A percentile compares a stretch with the other conserved stretches of the same genome.
Conservation (phyloP, 106 monocot species). For the Phalaenopsis aphrodite region DNA sequence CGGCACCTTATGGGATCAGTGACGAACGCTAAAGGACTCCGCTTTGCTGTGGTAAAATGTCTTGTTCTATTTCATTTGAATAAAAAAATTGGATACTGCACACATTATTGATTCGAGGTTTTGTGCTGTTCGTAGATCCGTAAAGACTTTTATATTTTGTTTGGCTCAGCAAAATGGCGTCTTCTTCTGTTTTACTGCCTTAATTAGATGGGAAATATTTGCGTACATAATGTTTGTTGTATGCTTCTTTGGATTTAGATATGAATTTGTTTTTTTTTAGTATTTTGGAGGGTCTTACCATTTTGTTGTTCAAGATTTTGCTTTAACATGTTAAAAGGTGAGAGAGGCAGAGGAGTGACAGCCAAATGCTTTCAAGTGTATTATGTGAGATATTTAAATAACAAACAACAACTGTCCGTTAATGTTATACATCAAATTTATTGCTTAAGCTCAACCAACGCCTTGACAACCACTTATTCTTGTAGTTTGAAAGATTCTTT, state of each 20-base stretch:
- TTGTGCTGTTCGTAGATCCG: background rate
- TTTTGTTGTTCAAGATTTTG: background rate
- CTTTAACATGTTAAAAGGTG: background rate
- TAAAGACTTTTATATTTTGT: background rate
- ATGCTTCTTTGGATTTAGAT: background rate
- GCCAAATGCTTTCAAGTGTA: background rate
- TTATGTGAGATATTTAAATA: background rate
- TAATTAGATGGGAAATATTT: background rate
- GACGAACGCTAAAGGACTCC: slow-evolving; percentile 16
- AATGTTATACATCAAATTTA: background rate
- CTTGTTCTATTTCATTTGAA: background rate
- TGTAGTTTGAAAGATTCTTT: background rate
- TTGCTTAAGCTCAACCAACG: background rate
- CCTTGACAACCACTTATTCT: background rate
- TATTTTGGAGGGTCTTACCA: background rate
- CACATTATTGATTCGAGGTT: background rate
- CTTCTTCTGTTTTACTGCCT: background rate
- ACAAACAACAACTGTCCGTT: background rate
- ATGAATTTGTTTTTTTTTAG: background rate
- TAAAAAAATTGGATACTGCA: background rate
- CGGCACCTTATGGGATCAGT: slow-evolving; percentile 23
- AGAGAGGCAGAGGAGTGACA: background rate
- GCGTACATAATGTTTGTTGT: background rate
- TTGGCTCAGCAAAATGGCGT: too few relatives aligned
- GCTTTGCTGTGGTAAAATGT: slow-evolving; percentile 22